phyloP scores from a whole-genome alignment of 345 rosid species.

The Salix koriyanagi region DNA sequence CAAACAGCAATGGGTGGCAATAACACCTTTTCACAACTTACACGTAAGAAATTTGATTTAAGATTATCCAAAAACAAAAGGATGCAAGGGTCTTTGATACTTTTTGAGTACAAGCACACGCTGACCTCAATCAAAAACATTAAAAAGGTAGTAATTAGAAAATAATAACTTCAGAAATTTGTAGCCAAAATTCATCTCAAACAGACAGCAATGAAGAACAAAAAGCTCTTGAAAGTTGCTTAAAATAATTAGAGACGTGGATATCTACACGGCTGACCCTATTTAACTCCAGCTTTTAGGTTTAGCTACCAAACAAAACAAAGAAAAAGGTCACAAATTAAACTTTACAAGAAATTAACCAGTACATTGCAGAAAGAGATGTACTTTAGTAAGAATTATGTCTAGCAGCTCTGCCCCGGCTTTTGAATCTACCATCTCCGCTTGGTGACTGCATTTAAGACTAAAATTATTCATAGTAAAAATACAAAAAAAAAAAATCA shows the following conservation, averaged over 20 bases:
- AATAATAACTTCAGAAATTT: not conserved
- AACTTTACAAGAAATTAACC: not conserved
- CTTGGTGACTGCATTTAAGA: slow-evolving; percentile 23
- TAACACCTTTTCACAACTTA: not conserved
- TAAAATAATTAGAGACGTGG: not conserved
- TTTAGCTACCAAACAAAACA: not conserved
- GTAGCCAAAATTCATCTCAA: not conserved
- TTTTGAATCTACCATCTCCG: slow-evolving; percentile 46
- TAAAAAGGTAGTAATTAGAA: not conserved
- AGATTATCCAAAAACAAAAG: not conserved
- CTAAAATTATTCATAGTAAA: not conserved
- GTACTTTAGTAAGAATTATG: slow-evolving; percentile 50
- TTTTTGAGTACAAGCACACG: not conserved
- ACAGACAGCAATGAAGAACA: not conserved
- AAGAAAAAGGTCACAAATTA: not conserved
- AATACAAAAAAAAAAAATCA: too few relatives aligned
- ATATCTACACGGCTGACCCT: not conserved
- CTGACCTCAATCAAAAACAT: not conserved
- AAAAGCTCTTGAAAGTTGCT: not conserved
- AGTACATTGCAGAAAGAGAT: not conserved
- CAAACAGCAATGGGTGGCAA: not conserved
- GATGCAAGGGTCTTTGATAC: not conserved
- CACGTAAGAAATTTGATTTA: not conserved
- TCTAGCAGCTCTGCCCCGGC: slow-evolving; percentile 68
- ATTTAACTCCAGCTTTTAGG: not conserved